These are phyloP conservation scores for Eucalyptus regnans DNA, from an alignment of 345 rosid genomes.

Conservation along the genomic window DNA sequence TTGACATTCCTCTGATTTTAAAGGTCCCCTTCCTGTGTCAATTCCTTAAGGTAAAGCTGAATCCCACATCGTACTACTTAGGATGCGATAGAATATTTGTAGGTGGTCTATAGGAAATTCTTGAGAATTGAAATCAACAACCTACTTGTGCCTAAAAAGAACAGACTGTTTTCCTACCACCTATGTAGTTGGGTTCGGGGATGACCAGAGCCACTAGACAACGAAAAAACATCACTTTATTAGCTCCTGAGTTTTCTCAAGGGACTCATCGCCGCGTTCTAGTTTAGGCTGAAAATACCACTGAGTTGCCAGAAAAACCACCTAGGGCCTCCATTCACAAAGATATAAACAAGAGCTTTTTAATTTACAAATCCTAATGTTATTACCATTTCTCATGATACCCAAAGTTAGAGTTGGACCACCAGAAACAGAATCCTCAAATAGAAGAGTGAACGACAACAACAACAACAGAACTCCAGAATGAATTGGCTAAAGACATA, in stretches of 20 bases:
- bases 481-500: neutral
- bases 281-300: neutral
- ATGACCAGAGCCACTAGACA: neutral
- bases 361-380: neutral
- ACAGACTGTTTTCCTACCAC: neutral
- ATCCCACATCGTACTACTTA: neutral
- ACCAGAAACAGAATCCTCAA: neutral
- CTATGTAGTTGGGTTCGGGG: neutral
- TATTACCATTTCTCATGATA: neutral
- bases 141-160: neutral
- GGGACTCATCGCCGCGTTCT: neutral
- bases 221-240: neutral
- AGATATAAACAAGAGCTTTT: neutral
- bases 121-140: neutral
- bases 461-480: neutral
- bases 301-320: neutral
- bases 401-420: neutral
- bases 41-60: neutral
- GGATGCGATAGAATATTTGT: neutral
- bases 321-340: neutral
- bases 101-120: neutral
- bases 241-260: neutral
- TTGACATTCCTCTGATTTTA: neutral
- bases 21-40: neutral
- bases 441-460: neutral